phyloP scores from a whole-genome alignment of 805 yeast species.

The Cephaloascus albidus region DNA sequence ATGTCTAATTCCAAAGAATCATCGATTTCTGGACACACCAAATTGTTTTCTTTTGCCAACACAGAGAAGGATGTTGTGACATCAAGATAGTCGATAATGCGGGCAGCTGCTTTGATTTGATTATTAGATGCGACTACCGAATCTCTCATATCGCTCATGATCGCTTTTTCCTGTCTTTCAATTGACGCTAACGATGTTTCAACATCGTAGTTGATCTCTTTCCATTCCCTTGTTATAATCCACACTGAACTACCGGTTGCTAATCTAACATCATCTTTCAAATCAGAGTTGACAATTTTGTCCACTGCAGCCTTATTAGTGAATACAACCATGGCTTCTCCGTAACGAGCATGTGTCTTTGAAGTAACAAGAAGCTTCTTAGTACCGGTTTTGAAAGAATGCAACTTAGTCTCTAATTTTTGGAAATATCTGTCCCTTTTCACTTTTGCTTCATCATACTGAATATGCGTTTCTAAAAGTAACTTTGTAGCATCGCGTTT shows the following conservation, averaged over 20 bases:
- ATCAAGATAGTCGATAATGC: constrained; percentile 58
- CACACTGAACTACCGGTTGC: constrained; percentile 35
- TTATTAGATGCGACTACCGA: constrained; percentile 34
- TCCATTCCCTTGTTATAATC: constrained; percentile 41
- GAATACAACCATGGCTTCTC: not conserved
- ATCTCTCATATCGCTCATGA: constrained; percentile 39
- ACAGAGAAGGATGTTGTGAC: constrained; percentile 63
- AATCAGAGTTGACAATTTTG: constrained; percentile 9
- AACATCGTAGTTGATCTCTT: constrained; percentile 37
- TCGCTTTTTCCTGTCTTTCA: constrained; percentile 39
- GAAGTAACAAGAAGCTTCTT: not conserved
- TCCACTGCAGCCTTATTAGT: not conserved
- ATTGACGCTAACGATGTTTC: constrained; percentile 39
- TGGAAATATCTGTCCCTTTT: constrained; percentile 1
- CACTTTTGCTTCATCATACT: constrained; percentile 3
- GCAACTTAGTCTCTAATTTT: not conserved
- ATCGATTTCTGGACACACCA: constrained; percentile 58
- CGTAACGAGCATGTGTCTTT: constrained; percentile 1
- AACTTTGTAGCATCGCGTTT: constrained; percentile 4
- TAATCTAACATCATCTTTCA: constrained; percentile 24
- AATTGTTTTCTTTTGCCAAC: constrained; percentile 57
- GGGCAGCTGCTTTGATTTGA: constrained; percentile 40
- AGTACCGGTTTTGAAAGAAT: not conserved
- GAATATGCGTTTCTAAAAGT: constrained; percentile 4
- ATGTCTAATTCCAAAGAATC: constrained; percentile 39